These are phyloP conservation scores for Aegilops longissima DNA, from an alignment of 176 grass and related monocot genomes.

Conservation along the genomic window DNA sequence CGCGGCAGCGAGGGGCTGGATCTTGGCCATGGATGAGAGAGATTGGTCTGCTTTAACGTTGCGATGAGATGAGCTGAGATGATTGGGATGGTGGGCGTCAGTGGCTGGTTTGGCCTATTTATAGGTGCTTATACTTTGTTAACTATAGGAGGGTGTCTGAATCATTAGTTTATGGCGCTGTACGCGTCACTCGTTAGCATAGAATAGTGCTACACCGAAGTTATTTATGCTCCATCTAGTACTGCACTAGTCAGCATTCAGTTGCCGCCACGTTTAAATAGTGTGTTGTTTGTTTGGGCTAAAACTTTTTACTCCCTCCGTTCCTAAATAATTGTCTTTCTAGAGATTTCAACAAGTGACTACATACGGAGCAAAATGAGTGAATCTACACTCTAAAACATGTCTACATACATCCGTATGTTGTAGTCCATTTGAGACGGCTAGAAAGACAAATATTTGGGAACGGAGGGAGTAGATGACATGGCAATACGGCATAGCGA, in stretches of 20 bases:
- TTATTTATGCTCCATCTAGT: constrained; percentile 28
- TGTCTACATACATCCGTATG: too few relatives aligned
- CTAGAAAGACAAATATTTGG: too few relatives aligned
- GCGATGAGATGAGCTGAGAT: neutral
- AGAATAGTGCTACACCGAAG: neutral
- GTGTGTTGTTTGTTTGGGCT: neutral
- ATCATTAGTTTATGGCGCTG: neutral
- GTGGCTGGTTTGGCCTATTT: constrained; percentile 3
- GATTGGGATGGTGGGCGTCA: neutral
- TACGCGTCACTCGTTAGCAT: constrained; percentile 17
- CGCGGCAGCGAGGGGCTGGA: too few relatives aligned
- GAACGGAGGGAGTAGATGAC: too few relatives aligned
- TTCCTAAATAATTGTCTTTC: too few relatives aligned
- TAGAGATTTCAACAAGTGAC: too few relatives aligned
- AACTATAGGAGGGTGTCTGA: too few relatives aligned
- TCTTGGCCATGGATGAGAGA: too few relatives aligned
- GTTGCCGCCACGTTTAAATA: constrained; percentile 13
- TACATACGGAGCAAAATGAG: too few relatives aligned
- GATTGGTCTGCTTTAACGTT: too few relatives aligned
- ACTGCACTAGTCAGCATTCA: constrained; percentile 21
- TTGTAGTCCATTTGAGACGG: too few relatives aligned
- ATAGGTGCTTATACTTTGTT: neutral
- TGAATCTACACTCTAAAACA: too few relatives aligned
- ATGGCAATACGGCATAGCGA: neutral
- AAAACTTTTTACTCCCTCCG: neutral